Percentiles rank a stretch among this genome's conserved stretches.
Evolutionary conservation across 805 yeast species (phyloP).

Genomic region (Kluyveromyces siamensis): DNA sequence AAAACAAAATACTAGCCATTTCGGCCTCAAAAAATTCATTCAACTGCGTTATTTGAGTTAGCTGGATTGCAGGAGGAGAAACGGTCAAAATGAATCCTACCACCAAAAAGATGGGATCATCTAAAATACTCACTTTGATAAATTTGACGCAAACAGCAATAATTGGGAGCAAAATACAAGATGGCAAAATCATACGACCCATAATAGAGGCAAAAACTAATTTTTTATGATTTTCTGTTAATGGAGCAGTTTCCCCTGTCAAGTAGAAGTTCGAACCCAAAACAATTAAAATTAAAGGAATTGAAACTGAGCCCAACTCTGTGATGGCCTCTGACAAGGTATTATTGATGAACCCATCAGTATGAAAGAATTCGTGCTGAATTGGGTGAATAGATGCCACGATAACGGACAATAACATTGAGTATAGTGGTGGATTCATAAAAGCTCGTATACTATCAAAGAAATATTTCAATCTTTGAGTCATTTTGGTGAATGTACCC

Average conservation of each 20-base stretch:
- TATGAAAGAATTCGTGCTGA: slow-evolving; percentile 48
- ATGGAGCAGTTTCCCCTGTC: slow-evolving; percentile 55
- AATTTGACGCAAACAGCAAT: slow-evolving; percentile 57
- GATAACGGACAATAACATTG: slow-evolving; percentile 60
- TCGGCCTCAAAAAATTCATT: slow-evolving; percentile 70
- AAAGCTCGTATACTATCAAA: slow-evolving; percentile 28
- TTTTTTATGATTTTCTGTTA: slow-evolving; percentile 51
- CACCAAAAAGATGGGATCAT: slow-evolving; percentile 72
- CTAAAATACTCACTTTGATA: slow-evolving; percentile 57
- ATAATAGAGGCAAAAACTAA: slow-evolving; percentile 60
- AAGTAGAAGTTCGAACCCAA: slow-evolving; percentile 75
- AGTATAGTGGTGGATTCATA: slow-evolving; percentile 80
- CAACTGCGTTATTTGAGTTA: slow-evolving; percentile 72
- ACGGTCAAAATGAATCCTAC: slow-evolving; percentile 69
- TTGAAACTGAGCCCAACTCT: slow-evolving; percentile 65
- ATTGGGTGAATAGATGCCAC: slow-evolving; percentile 59
- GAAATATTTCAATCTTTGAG: slow-evolving; percentile 4
- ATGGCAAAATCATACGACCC: slow-evolving; percentile 73
- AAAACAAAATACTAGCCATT: slow-evolving; percentile 73
- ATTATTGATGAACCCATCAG: slow-evolving; percentile 53
- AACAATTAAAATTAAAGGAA: slow-evolving; percentile 67
- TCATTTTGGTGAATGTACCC: slow-evolving; percentile 9
- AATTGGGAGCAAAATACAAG: slow-evolving; percentile 55
- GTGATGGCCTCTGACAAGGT: slow-evolving; percentile 55
- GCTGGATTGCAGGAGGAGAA: slow-evolving; percentile 78